Conservation (phyloP, 768 basidiomycete species). For the Tylopilus cervinicoccineus region DNA sequence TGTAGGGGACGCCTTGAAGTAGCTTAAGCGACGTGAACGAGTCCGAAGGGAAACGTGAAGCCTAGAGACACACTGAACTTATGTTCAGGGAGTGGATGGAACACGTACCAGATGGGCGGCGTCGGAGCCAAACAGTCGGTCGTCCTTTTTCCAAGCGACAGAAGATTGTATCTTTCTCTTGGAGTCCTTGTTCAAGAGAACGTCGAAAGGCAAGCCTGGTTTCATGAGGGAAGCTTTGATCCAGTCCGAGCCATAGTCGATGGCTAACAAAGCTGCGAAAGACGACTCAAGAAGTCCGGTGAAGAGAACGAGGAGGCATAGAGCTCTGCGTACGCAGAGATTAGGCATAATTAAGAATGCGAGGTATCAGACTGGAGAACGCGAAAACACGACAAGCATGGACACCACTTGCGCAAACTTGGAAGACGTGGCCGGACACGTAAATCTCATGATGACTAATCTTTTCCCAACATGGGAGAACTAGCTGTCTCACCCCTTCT, state of each 20-base stretch:
- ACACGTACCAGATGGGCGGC: constrained; percentile 79
- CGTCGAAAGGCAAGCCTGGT: constrained; percentile 92
- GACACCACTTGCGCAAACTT: background rate
- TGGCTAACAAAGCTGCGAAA: constrained; percentile 82
- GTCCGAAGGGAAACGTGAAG: constrained; percentile 86
- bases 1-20: constrained; percentile 67
- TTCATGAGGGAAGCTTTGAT: constrained; percentile 96
- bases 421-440: constrained; percentile 24
- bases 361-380: constrained; percentile 11
- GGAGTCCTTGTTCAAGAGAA: constrained; percentile 93
- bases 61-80: constrained; percentile 42
- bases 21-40: constrained; percentile 85
- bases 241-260: constrained; percentile 98
- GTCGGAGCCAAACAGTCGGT: constrained; percentile 86
- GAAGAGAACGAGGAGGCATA: constrained; percentile 24
- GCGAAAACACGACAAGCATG: constrained; percentile 13
- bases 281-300: constrained; percentile 29
- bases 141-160: constrained; percentile 89
- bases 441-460: constrained; percentile 16
- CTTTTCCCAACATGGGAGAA: background rate
- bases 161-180: constrained; percentile 91
- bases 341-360: constrained; percentile 16
- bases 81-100: background rate
- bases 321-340: constrained; percentile 24
- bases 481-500: too few species aligned